Evolutionary conservation across 2,329 filamentous ascomycete genomes (phyloP).

Genomic region (Metarhizium guizhouense): DNA sequence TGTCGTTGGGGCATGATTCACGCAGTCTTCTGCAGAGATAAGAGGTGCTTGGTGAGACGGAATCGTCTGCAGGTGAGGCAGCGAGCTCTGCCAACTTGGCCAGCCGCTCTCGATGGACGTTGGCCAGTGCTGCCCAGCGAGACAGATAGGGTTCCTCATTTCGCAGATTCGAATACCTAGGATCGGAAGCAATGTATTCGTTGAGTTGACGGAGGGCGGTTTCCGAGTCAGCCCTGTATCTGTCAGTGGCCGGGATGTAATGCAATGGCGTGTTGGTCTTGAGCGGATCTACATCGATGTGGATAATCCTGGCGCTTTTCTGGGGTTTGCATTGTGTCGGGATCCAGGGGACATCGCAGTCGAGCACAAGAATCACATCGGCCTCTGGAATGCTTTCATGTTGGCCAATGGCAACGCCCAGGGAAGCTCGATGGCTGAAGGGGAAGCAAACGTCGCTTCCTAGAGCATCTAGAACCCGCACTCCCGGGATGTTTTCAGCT

Average conservation of each 20-base stretch:
- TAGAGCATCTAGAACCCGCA: constrained; percentile 43
- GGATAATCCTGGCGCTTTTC: constrained; percentile 46
- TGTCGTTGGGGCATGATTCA: constrained; percentile 32
- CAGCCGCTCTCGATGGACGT: constrained; percentile 47
- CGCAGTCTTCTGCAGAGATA: constrained; percentile 23
- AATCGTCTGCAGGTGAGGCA: constrained; percentile 50
- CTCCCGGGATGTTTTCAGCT: constrained; percentile 52
- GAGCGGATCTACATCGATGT: constrained; percentile 56
- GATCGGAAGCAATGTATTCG: constrained; percentile 31
- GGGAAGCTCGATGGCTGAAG: too few species aligned
- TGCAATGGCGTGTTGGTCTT: constrained; percentile 68
- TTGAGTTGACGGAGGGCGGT: constrained; percentile 60
- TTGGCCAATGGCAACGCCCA: too few species aligned
- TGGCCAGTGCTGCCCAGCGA: constrained; percentile 20
- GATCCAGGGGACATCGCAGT: constrained; percentile 93
- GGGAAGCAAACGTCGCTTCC: too few species aligned
- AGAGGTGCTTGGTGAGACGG: constrained; percentile 27
- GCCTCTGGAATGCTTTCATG: constrained; percentile 28
- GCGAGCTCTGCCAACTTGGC: constrained; percentile 47
- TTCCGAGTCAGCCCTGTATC: constrained; percentile 58
- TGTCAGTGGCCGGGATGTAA: constrained; percentile 56
- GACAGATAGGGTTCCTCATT: not conserved
- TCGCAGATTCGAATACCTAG: constrained; percentile 19
- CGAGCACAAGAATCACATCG: constrained; percentile 75
- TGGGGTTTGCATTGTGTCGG: constrained; percentile 59